A percentile compares a stretch with the other conserved stretches of the same genome.
Conservation (phyloP, 805 yeast species). For the Dipodascopsis tothii region DNA sequence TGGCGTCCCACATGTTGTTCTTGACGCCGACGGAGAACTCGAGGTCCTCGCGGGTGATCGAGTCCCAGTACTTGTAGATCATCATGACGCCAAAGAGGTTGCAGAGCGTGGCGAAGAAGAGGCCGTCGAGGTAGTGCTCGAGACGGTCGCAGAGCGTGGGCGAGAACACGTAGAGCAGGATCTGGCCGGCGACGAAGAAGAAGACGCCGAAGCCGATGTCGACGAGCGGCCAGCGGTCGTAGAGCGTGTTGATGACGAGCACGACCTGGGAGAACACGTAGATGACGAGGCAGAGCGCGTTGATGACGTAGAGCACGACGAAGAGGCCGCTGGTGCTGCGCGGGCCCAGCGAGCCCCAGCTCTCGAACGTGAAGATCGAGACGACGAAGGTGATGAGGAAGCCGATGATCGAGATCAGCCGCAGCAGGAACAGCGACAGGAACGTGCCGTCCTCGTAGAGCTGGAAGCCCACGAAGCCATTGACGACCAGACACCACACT, state of each 20-base stretch:
- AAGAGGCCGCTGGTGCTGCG: conserved; percentile 61
- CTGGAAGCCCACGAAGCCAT: conserved; percentile 78
- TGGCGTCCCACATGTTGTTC: conserved; percentile 32
- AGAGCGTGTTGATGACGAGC: conserved; percentile 58
- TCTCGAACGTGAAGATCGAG: conserved; percentile 62
- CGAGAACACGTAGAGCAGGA: conserved; percentile 64
- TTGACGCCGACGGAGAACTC: conserved; percentile 71
- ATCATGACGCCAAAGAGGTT: conserved; percentile 82
- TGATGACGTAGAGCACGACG: conserved; percentile 60
- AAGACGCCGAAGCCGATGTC: conserved; percentile 63
- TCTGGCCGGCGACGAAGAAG: conserved; percentile 76
- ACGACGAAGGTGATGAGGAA: conserved; percentile 62
- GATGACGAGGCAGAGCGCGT: conserved; percentile 54
- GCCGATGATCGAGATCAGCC: conserved; percentile 47
- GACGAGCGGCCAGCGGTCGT: conserved; percentile 83
- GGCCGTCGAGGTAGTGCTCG: conserved; percentile 84
- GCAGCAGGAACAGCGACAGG: conserved; percentile 50
- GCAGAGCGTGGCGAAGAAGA: conserved; percentile 74
- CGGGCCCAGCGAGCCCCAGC: conserved; percentile 43
- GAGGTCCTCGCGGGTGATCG: conserved; percentile 87
- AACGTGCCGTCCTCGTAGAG: conserved; percentile 91
- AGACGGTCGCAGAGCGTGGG: conserved; percentile 56
- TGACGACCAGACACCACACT: conserved; percentile 59
- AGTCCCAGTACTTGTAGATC: conserved; percentile 95
- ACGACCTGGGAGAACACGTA: conserved; percentile 64